Percentiles rank a stretch among this genome's conserved stretches.
These are phyloP conservation scores for Erythrophleum fordii DNA, from an alignment of 306 rosid genomes.

Conservation along the genomic window DNA sequence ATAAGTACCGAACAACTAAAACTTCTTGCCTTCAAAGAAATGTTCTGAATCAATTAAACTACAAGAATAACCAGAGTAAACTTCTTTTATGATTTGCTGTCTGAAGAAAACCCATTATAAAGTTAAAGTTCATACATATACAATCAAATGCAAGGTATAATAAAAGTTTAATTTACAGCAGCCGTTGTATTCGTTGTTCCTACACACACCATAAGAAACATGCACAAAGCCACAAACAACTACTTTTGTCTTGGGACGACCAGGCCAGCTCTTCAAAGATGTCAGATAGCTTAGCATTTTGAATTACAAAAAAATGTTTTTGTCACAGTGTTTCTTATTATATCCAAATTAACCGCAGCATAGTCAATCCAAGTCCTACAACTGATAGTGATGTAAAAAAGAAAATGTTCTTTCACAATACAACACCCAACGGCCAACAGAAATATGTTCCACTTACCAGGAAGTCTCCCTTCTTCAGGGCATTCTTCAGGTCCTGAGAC, in stretches of 20 bases:
- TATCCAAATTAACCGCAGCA: conserved; percentile 31
- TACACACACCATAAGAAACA: neutral
- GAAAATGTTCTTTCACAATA: conserved; percentile 25
- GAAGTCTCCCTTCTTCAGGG: conserved; percentile 99
- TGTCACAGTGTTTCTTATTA: conserved; percentile 25
- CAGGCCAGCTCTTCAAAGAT: neutral
- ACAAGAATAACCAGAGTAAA: neutral
- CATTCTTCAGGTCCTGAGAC: conserved; percentile 75
- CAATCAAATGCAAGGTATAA: neutral
- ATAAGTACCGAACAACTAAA: neutral
- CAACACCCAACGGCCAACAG: conserved; percentile 22
- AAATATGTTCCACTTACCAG: conserved; percentile 59
- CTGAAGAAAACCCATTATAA: neutral
- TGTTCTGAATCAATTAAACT: neutral
- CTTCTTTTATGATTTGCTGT: neutral
- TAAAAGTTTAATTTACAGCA: neutral
- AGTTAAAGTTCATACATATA: neutral
- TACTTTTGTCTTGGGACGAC: neutral
- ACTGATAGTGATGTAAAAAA: conserved; percentile 2
- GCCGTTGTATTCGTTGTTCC: neutral
- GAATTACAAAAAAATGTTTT: neutral
- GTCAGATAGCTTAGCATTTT: conserved; percentile 7
- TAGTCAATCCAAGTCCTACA: conserved; percentile 31
- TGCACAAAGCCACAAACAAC: neutral
- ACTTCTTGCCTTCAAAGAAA: neutral